A percentile compares a stretch with the other conserved stretches of the same genome.
phyloP scores from a whole-genome alignment of 805 yeast genomes.

The Candida silvicultrix region DNA sequence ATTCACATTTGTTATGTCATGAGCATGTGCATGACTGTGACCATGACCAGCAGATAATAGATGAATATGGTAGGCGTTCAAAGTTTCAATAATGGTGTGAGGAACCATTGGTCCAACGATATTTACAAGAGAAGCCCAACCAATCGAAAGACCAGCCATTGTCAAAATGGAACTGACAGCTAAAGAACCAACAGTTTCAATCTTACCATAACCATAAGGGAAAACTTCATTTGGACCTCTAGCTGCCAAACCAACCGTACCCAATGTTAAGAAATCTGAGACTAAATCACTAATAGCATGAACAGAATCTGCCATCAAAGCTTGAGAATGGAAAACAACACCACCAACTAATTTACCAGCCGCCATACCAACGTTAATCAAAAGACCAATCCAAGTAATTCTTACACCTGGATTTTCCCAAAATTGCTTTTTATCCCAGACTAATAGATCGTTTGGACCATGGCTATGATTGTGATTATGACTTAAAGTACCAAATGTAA shows the following conservation, averaged over 20 bases:
- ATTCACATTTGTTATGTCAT: conserved; percentile 59
- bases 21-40: conserved; percentile 24
- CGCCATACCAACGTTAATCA: conserved; percentile 83
- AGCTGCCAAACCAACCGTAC: conserved; percentile 75
- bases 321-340: conserved; percentile 87
- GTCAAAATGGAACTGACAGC: conserved; percentile 80
- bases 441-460: conserved; percentile 26
- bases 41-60: conserved; percentile 30
- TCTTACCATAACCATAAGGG: conserved; percentile 89
- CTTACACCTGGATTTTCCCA: conserved; percentile 77
- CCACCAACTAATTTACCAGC: conserved; percentile 86
- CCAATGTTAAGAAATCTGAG: conserved; percentile 82
- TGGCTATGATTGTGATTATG: conserved; percentile 31
- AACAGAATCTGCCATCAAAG: conserved; percentile 88
- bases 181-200: conserved; percentile 88
- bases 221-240: conserved; percentile 51
- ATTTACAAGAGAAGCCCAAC: conserved; percentile 72
- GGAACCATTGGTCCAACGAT: conserved; percentile 67
- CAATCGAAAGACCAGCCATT: conserved; percentile 86
- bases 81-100: conserved; percentile 46
- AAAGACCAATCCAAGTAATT: conserved; percentile 87
- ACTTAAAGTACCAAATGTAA: conserved; percentile 27
- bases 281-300: conserved; percentile 90
- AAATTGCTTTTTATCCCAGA: conserved; percentile 36
- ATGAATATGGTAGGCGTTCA: conserved; percentile 45